Evolutionary conservation across 257 asterid species (phyloP), one percentile per base, ranked within the genome.

Genomic region (Anisodus tanguticus): DNA sequence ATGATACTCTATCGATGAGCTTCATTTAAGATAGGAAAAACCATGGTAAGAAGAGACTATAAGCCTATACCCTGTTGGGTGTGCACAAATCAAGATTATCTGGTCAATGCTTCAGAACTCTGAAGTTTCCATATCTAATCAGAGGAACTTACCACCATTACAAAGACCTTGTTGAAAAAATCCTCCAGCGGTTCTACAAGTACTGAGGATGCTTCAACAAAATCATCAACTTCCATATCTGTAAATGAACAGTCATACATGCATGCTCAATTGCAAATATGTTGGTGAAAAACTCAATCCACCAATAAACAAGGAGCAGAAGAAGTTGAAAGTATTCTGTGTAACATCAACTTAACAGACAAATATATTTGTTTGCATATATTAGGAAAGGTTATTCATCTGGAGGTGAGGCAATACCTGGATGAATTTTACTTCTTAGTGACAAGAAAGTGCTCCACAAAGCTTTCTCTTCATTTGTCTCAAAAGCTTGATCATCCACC

Each of bases 201-300:
- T 83, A 58, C 71, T 77, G 85, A 53, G 72, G 99, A 96, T 81
- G 90, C 90, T 88, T 93, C 93, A 22, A 94, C 91, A 88, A 96
- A 96, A 86, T 90, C 97, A 90, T 96, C 97, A 83, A 96, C 97
- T 87, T 94, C 99, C 95, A 94, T 94, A 80, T 88, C 99, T 94
- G 91, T 26, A 83, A 68, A 47, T 83, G 59, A 82, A 81, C 55
- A 63, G 60, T 60, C 45, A 85, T 37, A 82, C 68, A 81, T 17
- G 39, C 57, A 53, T 60, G 68, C 63, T 82, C 79, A 49, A 51
- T 43, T 58, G 47, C 78, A 31, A 47, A 3, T 13, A 31, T 9
- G 2, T 67, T 43, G 45, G 55, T 82, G 54, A 47, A 63, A 66
- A 82, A 8, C 64, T 66, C 53, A 63, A 85, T 72, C 47, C 22